Base-by-base conservation (phyloP, 495 filamentous ascomycete genomes). In the Astrothelium subdiscretum region DNA sequence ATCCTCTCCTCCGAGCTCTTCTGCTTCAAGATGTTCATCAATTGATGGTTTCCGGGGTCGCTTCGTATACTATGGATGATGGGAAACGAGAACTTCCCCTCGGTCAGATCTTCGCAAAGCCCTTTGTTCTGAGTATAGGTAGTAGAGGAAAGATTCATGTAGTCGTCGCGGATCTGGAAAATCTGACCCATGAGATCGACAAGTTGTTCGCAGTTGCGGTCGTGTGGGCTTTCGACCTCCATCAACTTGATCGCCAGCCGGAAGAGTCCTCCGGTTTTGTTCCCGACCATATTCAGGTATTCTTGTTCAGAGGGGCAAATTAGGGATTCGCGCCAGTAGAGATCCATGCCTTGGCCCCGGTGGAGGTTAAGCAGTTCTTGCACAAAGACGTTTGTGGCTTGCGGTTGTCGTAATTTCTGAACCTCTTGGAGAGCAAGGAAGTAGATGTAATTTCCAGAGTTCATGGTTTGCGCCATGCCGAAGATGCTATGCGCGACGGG, bases 271-370 rank as follows among this genome's bases (percentile, higher is more conserved):
- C 94, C 94, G 2, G 94, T 99, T 75, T 99, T 97, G 77, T 97
- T 97, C 66, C 86, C 85, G 43, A 98, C 95, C 94, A 98, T 98
- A 73, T 97, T 91, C 15, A 98, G 82, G 75, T 98, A 98, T 70
- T 97, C 92, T 64, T 96, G 90, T 75, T 97, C 92, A 48, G 83
- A 90, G 32, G 94, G 94, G 72, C 91, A 96, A 32, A 85, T 96
- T 58, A 97, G 79, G 6, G 89, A 90, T 75, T 97, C 94, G 13
- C 94, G 83, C 94, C 94, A 99, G 79, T 89, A 96, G 59, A 99
- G 82, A 70, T 99, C 94, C 88, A 97, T 95, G 42, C 94, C 94
- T 70, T 99, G 94, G 12, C 94, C 94, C 32, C 92, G 83, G 75
- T 98, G 95, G 26, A 98, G 84, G 73, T 97, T 96, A 42, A 96